phyloP scores from a whole-genome alignment of 257 asterid species.

The Nemophila menziesii region DNA sequence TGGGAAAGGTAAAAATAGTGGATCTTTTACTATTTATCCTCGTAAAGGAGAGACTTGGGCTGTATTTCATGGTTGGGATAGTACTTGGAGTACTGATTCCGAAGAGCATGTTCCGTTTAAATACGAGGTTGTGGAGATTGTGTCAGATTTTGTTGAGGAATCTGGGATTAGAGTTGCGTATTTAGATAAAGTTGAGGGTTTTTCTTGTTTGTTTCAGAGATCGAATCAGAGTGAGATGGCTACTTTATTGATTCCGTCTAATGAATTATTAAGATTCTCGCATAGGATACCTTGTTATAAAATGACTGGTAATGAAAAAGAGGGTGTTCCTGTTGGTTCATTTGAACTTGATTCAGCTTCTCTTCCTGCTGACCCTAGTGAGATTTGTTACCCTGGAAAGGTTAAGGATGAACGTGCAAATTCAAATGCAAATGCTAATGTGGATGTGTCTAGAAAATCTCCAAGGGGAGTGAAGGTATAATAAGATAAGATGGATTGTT shows the following conservation, averaged over 20 bases:
- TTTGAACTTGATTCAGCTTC: constrained; percentile 86
- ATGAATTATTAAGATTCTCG: constrained; percentile 47
- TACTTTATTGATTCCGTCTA: constrained; percentile 23
- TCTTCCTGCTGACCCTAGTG: constrained; percentile 40
- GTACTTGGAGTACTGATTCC: constrained; percentile 38
- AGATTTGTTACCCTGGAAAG: constrained; percentile 32
- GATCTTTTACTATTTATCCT: constrained; percentile 41
- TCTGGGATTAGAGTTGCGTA: constrained; percentile 38
- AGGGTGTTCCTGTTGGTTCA: constrained; percentile 60
- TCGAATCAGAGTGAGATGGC: constrained; percentile 12
- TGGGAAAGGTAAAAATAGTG: constrained; percentile 28
- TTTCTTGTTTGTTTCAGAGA: constrained; percentile 48
- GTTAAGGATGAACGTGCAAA: constrained; percentile 10
- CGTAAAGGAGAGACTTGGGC: constrained; percentile 73
- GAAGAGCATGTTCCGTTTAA: constrained; percentile 24
- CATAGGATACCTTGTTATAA: constrained; percentile 40
- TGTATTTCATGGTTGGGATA: constrained; percentile 56
- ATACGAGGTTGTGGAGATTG: constrained; percentile 62
- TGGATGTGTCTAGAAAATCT: too few species aligned
- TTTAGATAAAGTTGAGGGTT: constrained; percentile 50
- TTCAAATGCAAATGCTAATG: too few species aligned
- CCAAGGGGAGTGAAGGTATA: too few species aligned
- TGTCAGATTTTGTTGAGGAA: constrained; percentile 31
- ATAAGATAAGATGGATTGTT: too few species aligned
- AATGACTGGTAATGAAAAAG: constrained; percentile 51